Percentiles rank a stretch among this genome's conserved stretches.
Evolutionary conservation across 345 rosid species (phyloP).

Genomic region (Turnera subulata): DNA sequence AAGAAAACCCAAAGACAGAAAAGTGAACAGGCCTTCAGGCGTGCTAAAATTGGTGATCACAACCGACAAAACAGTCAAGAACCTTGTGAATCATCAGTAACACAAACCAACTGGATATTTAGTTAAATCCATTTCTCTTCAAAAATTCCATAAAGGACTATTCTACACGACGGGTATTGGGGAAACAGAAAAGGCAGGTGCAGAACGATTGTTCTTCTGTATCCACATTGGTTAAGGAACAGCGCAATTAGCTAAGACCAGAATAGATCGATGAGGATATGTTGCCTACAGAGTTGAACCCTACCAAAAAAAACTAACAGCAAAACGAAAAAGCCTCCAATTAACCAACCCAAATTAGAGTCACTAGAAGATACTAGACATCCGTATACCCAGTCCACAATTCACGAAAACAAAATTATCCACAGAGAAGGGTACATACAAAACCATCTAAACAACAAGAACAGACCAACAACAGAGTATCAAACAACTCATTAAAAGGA

Average conservation of each 20-base stretch:
- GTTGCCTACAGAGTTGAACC: not conserved
- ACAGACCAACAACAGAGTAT: not conserved
- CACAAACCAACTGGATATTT: not conserved
- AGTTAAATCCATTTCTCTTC: not conserved
- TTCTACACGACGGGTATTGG: not conserved
- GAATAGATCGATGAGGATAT: too few species aligned
- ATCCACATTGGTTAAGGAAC: not conserved
- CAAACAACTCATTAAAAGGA: not conserved
- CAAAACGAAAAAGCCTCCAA: not conserved
- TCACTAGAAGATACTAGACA: not conserved
- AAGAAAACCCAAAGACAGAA: conserved; percentile 4
- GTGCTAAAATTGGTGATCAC: too few species aligned
- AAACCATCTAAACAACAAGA: conserved; percentile 3
- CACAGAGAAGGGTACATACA: too few species aligned
- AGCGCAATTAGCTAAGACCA: too few species aligned
- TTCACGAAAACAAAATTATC: not conserved
- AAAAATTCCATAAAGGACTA: not conserved
- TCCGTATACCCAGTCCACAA: not conserved
- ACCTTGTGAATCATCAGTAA: too few species aligned
- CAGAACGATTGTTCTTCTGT: too few species aligned
- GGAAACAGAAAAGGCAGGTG: not conserved
- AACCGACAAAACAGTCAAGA: too few species aligned
- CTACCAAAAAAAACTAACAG: not conserved
- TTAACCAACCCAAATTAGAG: not conserved
- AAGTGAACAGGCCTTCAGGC: not conserved